Base-by-base conservation (phyloP, 192 early-diverging fungal species). In the Coemansia sp. region DNA sequence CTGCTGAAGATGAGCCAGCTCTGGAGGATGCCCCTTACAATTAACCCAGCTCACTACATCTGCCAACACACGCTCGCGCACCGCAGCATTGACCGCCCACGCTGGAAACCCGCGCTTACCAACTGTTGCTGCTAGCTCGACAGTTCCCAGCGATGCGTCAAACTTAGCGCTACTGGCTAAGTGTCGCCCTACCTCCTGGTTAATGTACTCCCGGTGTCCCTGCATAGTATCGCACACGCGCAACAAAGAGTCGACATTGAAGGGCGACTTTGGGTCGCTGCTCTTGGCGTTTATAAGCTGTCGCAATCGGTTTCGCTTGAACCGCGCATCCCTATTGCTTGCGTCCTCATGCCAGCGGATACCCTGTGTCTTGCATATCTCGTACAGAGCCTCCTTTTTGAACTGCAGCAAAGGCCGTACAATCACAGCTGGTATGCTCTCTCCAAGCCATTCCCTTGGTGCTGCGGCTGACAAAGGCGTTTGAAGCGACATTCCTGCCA, bases 321-420 rank as follows among this genome's bases (percentile, higher is more conserved):
- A 68, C 47, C 71, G 59, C 13, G 52, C 58, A 36, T 77, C 75
- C 28, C 20, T 37, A 55, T 83, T 83, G 59, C 75, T 77, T n/a
- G 61, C 50, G 38, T 83, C 80, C 45, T 83, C 80, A 23, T 67
- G 56, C 80, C 80, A 83, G 23, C 41, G 59, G 18, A 83, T 75
- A 8, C 55, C 38, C 18, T 57, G 43, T 1, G 37, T 23, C 3
- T 34, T 56, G 61, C 80, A 83, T 3, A 72, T 57, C 0, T 55
- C 37, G 34, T 69, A 70, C 25, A 83, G 59, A 18, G 25, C n/a
- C 11, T 35, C 41, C 50, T 83, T 83, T 41, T 48, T 36, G n/a
- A 78, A 20, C 14, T 42, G 14, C 52, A 83, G 42, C 63, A 83
- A 62, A 14, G 80, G 80, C n/a, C 80, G 69, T 10, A 77, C 71